A percentile compares a stretch with the other conserved stretches of the same genome.
These are phyloP conservation scores for Naganishia friedmannii DNA, from an alignment of 768 basidiomycete genomes.

Conservation along the genomic window DNA sequence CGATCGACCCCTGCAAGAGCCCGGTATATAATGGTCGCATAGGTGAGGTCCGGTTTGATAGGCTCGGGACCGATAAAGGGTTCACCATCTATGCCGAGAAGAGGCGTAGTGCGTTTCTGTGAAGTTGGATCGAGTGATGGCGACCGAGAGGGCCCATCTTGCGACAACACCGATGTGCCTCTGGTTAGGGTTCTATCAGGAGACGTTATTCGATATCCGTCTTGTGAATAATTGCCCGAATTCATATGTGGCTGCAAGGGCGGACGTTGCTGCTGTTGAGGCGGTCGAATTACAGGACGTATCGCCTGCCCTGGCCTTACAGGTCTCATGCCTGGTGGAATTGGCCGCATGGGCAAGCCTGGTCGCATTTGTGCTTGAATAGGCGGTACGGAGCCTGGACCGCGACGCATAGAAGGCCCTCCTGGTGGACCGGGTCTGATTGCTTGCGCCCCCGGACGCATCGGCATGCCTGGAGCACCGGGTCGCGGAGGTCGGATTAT, in stretches of 20 bases:
- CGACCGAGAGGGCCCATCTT: conserved; percentile 14
- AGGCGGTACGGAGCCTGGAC: conserved; percentile 13
- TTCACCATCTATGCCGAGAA: conserved; percentile 48
- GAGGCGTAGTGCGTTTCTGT: conserved; percentile 31
- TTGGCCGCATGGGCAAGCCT: conserved; percentile 9
- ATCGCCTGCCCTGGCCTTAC: conserved; percentile 4
- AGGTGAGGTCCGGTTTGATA: conserved; percentile 83
- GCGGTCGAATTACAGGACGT: background rate
- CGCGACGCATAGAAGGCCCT: conserved; percentile 7
- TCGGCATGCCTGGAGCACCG: background rate
- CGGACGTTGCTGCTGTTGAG: conserved; percentile 9
- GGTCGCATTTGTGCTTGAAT: conserved; percentile 19
- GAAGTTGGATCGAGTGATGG: conserved; percentile 12
- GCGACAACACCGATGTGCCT: conserved; percentile 1
- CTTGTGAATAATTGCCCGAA: conserved; percentile 9
- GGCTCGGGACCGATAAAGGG: conserved; percentile 56
- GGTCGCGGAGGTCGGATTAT: conserved; percentile 4
- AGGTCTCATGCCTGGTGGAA: conserved; percentile 12
- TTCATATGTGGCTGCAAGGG: conserved; percentile 19
- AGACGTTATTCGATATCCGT: conserved; percentile 8
- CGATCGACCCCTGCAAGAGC: conserved; percentile 65
- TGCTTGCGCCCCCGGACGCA: conserved; percentile 2
- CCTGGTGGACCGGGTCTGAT: background rate
- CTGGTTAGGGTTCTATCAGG: conserved; percentile 10
- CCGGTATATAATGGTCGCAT: conserved; percentile 85